These are phyloP conservation scores for Ogataea nitratoaversa DNA, from an alignment of 805 yeast genomes.

Conservation along the genomic window DNA sequence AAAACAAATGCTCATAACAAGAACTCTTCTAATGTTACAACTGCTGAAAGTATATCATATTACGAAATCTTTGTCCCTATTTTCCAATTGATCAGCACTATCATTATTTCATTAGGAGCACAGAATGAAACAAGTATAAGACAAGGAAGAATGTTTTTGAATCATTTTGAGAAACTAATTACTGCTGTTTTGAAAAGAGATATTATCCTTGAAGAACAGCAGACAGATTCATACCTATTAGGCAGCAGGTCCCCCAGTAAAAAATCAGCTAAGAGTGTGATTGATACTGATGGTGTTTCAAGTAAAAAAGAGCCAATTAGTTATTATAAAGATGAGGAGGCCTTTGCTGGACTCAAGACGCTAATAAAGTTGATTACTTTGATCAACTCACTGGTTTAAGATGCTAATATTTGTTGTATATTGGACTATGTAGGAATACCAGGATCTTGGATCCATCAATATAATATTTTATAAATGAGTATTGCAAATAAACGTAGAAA, in stretches of 20 bases:
- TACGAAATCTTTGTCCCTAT: slow-evolving; percentile 69
- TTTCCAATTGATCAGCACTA: slow-evolving; percentile 66
- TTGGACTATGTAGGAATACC: no score
- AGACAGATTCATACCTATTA: background rate
- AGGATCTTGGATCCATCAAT: no score
- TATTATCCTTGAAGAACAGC: slow-evolving; percentile 13
- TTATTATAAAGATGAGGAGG: slow-evolving; percentile 2
- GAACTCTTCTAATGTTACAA: background rate
- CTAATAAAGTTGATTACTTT: slow-evolving; percentile 27
- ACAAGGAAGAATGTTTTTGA: slow-evolving; percentile 49
- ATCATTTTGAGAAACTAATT: slow-evolving; percentile 49
- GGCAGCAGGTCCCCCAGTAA: background rate
- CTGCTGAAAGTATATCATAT: slow-evolving; percentile 39
- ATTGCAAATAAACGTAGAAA: background rate
- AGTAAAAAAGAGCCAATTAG: background rate
- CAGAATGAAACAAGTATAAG: slow-evolving; percentile 56
- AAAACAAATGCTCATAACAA: slow-evolving; percentile 11
- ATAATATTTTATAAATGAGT: background rate
- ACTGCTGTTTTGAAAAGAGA: slow-evolving; percentile 44
- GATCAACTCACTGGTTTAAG: slow-evolving; percentile 24
- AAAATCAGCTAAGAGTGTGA: no score
- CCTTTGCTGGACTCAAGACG: slow-evolving; percentile 18
- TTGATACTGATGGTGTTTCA: background rate
- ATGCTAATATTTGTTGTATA: no score
- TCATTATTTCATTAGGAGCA: slow-evolving; percentile 73